phyloP scores from a whole-genome alignment of 2,329 filamentous ascomycete species.

The Fusarium cicatricum region DNA sequence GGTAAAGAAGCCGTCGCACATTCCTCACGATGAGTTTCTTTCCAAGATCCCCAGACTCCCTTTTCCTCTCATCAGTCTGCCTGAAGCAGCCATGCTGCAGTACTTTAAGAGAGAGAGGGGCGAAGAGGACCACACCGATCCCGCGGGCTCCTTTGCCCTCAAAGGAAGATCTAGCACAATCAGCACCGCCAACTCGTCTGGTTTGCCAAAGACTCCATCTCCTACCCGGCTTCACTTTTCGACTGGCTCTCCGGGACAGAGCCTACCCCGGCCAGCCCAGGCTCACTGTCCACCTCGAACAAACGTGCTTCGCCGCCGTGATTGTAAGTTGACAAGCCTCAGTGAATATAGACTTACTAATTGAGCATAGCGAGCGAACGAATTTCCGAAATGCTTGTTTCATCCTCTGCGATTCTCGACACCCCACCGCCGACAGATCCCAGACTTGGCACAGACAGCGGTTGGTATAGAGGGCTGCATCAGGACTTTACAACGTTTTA shows the following conservation, averaged over 20 bases:
- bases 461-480: constrained; percentile 21
- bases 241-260: neutral
- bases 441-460: constrained; percentile 8
- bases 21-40: constrained; percentile 37
- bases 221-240: constrained; percentile 28
- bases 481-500: constrained; percentile 13
- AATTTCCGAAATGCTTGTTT: constrained; percentile 35
- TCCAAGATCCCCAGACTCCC: constrained; percentile 43
- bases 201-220: constrained; percentile 40
- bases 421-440: constrained; percentile 22
- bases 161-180: constrained; percentile 42
- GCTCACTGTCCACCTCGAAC: constrained; percentile 18
- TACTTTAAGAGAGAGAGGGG: constrained; percentile 45
- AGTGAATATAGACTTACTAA: constrained; percentile 1
- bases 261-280: constrained; percentile 22
- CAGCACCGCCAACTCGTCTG: constrained; percentile 43
- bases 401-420: constrained; percentile 39
- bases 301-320: constrained; percentile 13
- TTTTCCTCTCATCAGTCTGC: constrained; percentile 50
- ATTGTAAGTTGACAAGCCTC: constrained; percentile 28
- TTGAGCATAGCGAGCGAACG: constrained; percentile 29
- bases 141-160: constrained; percentile 37
- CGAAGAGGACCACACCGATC: constrained; percentile 50
- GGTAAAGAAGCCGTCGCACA: constrained; percentile 19
- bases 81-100: constrained; percentile 49